These are phyloP conservation scores for Amanita phalloides DNA, from an alignment of 768 basidiomycete genomes.

Conservation along the genomic window DNA sequence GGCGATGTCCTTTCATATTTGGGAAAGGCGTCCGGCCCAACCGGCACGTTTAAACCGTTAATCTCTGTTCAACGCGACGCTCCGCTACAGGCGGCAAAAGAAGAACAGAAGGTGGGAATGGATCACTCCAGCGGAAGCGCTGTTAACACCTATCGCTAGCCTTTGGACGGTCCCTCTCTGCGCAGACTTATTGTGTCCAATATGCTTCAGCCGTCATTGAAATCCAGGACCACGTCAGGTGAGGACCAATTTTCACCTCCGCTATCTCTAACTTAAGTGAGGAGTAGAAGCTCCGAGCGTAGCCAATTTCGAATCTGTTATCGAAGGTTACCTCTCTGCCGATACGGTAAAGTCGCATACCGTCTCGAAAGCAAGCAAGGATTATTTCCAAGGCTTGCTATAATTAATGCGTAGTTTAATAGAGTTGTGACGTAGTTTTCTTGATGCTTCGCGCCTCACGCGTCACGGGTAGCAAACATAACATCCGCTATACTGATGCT, in stretches of 20 bases:
- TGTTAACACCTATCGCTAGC: constrained; percentile 15
- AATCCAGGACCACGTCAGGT: constrained; percentile 33
- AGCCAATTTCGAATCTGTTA: constrained; percentile 62
- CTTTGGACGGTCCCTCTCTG: constrained; percentile 54
- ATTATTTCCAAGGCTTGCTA: constrained; percentile 6
- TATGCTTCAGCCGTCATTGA: constrained; percentile 43
- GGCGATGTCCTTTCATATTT: constrained; percentile 86
- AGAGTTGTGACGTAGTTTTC: not conserved
- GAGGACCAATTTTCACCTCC: constrained; percentile 18
- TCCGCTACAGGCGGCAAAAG: constrained; percentile 22
- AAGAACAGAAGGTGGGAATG: constrained; percentile 25
- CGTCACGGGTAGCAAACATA: not conserved
- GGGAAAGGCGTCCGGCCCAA: constrained; percentile 71
- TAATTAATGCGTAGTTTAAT: not conserved
- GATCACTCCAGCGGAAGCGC: not conserved
- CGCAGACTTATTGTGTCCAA: constrained; percentile 55
- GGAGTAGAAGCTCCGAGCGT: constrained; percentile 25
- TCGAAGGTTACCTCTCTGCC: constrained; percentile 56
- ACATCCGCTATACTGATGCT: not conserved
- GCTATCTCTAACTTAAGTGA: constrained; percentile 1
- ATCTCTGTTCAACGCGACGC: constrained; percentile 23
- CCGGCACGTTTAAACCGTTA: constrained; percentile 57
- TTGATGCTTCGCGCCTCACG: not conserved
- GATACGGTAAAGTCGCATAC: not conserved
- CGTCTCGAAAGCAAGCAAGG: not conserved